phyloP scores from a whole-genome alignment of 352 stramenopile species.

The Phytopythium sindhum region DNA sequence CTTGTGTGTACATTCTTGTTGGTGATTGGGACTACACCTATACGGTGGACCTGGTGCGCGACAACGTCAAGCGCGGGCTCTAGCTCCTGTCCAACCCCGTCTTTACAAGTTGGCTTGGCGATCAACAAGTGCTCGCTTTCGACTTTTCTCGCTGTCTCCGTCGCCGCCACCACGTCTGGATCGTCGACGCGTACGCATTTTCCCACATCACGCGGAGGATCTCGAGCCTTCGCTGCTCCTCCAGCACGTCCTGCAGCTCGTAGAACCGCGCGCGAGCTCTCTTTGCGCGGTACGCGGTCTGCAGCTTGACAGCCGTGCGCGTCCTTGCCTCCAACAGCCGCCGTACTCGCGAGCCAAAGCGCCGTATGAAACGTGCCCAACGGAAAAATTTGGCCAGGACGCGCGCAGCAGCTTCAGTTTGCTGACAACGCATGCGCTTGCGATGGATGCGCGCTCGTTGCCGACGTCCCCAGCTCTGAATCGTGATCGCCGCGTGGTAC shows the following conservation, averaged over 20 bases:
- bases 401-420: background rate
- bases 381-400: constrained; percentile 39
- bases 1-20: background rate
- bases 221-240: constrained; percentile 45
- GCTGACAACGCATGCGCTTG: background rate
- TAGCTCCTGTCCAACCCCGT: too few species aligned
- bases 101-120: background rate
- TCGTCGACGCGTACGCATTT: constrained; percentile 65
- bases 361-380: constrained; percentile 27
- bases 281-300: constrained; percentile 63
- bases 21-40: background rate
- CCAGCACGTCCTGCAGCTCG: constrained; percentile 53
- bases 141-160: background rate
- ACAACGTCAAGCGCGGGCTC: too few species aligned
- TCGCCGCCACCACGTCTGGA: constrained; percentile 58
- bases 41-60: too few species aligned
- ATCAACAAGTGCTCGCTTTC: constrained; percentile 23
- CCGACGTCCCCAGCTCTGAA: constrained; percentile 29
- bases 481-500: constrained; percentile 50
- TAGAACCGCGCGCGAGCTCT: constrained; percentile 51
- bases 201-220: constrained; percentile 63
- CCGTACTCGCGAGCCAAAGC: constrained; percentile 37
- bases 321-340: constrained; percentile 20
- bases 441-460: constrained; percentile 18
- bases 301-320: constrained; percentile 36